Evolutionary conservation across 805 yeast species (phyloP).

Genomic region (Candida montana): DNA sequence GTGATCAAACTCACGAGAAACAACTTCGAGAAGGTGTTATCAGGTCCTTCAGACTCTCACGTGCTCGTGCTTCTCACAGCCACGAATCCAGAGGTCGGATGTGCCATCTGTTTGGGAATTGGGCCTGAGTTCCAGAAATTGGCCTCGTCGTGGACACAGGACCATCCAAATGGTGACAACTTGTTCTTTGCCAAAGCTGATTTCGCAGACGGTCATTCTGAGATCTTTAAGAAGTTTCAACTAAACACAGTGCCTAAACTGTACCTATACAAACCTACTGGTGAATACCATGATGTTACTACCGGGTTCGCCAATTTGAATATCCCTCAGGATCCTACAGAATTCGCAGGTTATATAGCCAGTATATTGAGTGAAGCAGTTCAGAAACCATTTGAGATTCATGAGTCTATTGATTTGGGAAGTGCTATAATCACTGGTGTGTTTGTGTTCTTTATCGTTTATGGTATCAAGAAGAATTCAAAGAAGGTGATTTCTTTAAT

Average conservation of each 20-base stretch:
- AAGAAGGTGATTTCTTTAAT: slow-evolving; percentile 35
- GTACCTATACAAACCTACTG: slow-evolving; percentile 52
- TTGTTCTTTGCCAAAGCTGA: slow-evolving; percentile 75
- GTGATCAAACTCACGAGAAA: slow-evolving; percentile 50
- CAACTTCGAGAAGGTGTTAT: slow-evolving; percentile 51
- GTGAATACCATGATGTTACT: slow-evolving; percentile 34
- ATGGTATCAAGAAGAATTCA: slow-evolving; percentile 29
- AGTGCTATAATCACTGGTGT: slow-evolving; percentile 28
- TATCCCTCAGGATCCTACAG: slow-evolving; percentile 25
- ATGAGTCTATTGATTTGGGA: slow-evolving; percentile 36
- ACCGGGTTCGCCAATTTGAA: slow-evolving; percentile 25
- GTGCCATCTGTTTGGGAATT: slow-evolving; percentile 66
- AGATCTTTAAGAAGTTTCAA: slow-evolving; percentile 37
- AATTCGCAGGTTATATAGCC: slow-evolving; percentile 29
- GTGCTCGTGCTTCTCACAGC: slow-evolving; percentile 73
- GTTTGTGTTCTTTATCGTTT: slow-evolving; percentile 27
- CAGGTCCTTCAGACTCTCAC: slow-evolving; percentile 63
- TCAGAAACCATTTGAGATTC: slow-evolving; percentile 21
- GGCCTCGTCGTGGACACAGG: slow-evolving; percentile 58
- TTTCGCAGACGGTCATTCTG: slow-evolving; percentile 48
- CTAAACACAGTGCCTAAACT: slow-evolving; percentile 78
- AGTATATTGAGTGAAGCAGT: slow-evolving; percentile 22
- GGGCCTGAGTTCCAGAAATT: slow-evolving; percentile 58
- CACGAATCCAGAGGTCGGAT: slow-evolving; percentile 64
- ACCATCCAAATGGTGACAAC: slow-evolving; percentile 50